Evolutionary conservation across 257 asterid species (phyloP), one percentile per base, ranked within the genome.

Genomic region (Striga asiatica): DNA sequence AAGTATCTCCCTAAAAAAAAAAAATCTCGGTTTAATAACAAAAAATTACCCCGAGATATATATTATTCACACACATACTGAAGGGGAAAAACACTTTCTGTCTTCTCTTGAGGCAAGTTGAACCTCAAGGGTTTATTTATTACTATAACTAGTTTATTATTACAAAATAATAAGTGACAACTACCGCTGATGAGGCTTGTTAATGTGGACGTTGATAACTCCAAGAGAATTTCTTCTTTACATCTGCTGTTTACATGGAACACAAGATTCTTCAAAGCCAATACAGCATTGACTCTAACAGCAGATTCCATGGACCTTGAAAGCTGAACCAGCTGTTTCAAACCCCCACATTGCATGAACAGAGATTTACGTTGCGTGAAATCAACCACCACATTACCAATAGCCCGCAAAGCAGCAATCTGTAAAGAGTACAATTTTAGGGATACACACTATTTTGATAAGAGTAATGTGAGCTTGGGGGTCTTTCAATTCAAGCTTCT

Each of bases 401-500:
- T 67, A 55, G 98, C 98, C 39, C 84, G 72, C 54, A 87, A 81
- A 52, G 97, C 87, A 43, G 95, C 88, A 67, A 84, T 76, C 97
- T 91, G 75, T n/a, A 68, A 56, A 71, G 6, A 16, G 43, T 37
- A 8, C 16, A 37, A 27, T 27, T 27, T 12, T 8, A 37, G 43
- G 3, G 14, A 37, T 37, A 6, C 38, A 32, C 10, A n/a, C n/a
- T n/a, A n/a, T n/a, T n/a, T n/a, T n/a, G 32, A 27, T 2, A 27
- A 27, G 3, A 3, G 7, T 27, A 2, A 27, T 27, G 32, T 7
- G 32, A 27, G 7, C 32, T 2, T 27, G 32, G 32, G 7, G 7
- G 7, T 7, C 3, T 2, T 27, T 27, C 32, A 27, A 27, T 27
- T 27, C 32, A 27, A 27, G 32, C 32, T 27, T 27, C 32, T 27